These are phyloP conservation scores for Albophoma yamanashiensis DNA, from an alignment of 2,329 filamentous ascomycete genomes.

Conservation along the genomic window DNA sequence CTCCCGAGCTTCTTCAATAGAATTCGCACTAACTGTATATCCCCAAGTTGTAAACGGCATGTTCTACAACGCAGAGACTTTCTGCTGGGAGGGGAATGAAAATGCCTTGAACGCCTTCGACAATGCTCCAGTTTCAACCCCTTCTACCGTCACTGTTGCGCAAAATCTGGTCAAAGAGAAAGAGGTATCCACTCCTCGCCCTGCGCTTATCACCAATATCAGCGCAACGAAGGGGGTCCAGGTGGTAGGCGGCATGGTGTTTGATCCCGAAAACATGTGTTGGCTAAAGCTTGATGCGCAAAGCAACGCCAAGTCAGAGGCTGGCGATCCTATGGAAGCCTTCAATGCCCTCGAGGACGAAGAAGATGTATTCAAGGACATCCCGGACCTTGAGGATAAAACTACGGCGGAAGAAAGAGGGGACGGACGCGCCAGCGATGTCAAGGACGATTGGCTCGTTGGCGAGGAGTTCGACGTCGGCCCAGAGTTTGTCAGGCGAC, in stretches of 20 bases:
- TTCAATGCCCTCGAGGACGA: constrained; percentile 71
- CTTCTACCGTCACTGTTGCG: constrained; percentile 28
- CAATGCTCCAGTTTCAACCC: constrained; percentile 38
- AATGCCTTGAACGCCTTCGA: constrained; percentile 75
- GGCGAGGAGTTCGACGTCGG: constrained; percentile 97
- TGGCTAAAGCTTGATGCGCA: constrained; percentile 71
- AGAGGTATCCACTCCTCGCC: constrained; percentile 48
- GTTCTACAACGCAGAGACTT: constrained; percentile 83
- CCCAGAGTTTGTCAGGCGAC: constrained; percentile 80
- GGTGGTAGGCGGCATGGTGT: constrained; percentile 96
- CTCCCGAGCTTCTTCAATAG: background rate
- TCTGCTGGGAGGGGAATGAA: constrained; percentile 94
- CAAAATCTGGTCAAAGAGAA: constrained; percentile 41
- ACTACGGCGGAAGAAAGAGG: constrained; percentile 37
- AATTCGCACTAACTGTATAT: constrained; percentile 16
- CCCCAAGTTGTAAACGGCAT: constrained; percentile 76
- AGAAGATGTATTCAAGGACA: constrained; percentile 87
- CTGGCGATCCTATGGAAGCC: constrained; percentile 48
- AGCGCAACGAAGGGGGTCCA: constrained; percentile 77
- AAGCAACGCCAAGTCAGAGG: constrained; percentile 34
- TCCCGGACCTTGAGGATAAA: constrained; percentile 80
- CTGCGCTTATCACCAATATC: constrained; percentile 86
- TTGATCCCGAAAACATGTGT: constrained; percentile 93
- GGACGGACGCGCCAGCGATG: constrained; percentile 44
- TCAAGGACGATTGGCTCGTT: constrained; percentile 72